These are phyloP conservation scores for Pseudozyma thailandica DNA, from an alignment of 1,284 basidiomycete species.

Conservation along the genomic window DNA sequence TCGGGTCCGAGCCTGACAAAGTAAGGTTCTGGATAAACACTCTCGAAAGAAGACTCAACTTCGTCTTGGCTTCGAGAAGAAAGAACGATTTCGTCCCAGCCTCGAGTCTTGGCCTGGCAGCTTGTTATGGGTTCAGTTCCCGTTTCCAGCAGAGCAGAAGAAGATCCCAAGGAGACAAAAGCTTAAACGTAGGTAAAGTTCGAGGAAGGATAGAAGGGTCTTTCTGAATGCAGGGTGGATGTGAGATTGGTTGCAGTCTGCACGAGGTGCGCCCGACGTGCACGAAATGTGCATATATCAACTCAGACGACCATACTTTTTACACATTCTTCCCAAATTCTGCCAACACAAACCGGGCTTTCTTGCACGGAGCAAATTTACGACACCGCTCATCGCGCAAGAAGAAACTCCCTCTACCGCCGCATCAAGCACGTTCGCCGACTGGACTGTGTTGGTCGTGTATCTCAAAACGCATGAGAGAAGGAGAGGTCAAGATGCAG, in stretches of 20 bases:
- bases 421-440: background rate
- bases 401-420: conserved; percentile 3
- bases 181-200: too few species aligned
- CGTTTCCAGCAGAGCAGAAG: background rate
- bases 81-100: too few species aligned
- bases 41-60: too few species aligned
- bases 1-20: background rate
- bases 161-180: conserved; percentile 1
- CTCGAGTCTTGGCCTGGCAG: too few species aligned
- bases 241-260: conserved; percentile 11
- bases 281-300: conserved; percentile 7
- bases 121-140: too few species aligned
- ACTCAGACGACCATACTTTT: conserved; percentile 6
- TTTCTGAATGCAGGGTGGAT: conserved; percentile 3
- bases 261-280: conserved; percentile 28
- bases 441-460: background rate
- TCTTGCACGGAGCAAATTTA: too few species aligned
- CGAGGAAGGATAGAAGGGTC: too few species aligned
- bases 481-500: background rate
- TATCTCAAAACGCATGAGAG: background rate
- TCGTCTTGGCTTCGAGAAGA: too few species aligned
- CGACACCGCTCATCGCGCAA: background rate
- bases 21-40: background rate
- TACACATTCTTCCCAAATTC: background rate
- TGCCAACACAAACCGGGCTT: background rate